Conservation (phyloP, 2,329 filamentous ascomycete species). For the Byssochlamys sp. region DNA sequence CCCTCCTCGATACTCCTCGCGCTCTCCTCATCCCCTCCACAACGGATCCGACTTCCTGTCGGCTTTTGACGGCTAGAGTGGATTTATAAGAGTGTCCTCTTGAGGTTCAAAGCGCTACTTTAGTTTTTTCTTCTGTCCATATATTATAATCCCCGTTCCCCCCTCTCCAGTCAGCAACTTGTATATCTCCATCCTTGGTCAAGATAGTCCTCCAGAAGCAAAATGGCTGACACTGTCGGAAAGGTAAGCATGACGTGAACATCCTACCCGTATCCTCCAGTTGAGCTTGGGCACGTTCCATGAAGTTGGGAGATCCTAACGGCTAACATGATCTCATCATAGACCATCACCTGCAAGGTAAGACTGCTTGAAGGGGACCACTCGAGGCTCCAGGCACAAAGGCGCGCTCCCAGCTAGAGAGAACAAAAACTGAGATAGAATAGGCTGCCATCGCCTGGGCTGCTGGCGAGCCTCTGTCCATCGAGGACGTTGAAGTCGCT, state of each 20-base stretch:
- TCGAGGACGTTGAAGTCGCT: slow-evolving; percentile 87
- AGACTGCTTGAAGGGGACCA: slow-evolving; percentile 3
- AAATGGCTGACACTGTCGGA: slow-evolving; percentile 49
- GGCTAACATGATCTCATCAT: slow-evolving; percentile 3
- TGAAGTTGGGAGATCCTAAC: background rate
- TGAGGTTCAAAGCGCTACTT: background rate
- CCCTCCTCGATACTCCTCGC: background rate
- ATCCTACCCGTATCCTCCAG: background rate
- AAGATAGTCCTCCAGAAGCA: slow-evolving; percentile 10
- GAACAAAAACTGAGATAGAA: slow-evolving; percentile 13
- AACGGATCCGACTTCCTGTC: background rate
- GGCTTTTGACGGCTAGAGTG: background rate
- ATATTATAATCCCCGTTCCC: background rate
- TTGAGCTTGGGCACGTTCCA: background rate
- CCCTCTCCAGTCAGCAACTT: background rate
- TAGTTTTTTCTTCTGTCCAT: background rate
- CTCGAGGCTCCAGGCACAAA: background rate
- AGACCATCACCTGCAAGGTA: slow-evolving; percentile 89
- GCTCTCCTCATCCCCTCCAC: background rate
- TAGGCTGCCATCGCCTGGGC: slow-evolving; percentile 94
- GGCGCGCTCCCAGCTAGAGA: background rate
- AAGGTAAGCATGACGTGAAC: slow-evolving; percentile 33
- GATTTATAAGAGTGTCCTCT: background rate
- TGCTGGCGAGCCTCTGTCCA: slow-evolving; percentile 74
- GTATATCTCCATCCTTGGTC: background rate